A percentile compares a stretch with the other conserved stretches of the same genome.
Evolutionary conservation across 768 basidiomycete genomes (phyloP).

Genomic region (Thelephora aurantiotincta): DNA sequence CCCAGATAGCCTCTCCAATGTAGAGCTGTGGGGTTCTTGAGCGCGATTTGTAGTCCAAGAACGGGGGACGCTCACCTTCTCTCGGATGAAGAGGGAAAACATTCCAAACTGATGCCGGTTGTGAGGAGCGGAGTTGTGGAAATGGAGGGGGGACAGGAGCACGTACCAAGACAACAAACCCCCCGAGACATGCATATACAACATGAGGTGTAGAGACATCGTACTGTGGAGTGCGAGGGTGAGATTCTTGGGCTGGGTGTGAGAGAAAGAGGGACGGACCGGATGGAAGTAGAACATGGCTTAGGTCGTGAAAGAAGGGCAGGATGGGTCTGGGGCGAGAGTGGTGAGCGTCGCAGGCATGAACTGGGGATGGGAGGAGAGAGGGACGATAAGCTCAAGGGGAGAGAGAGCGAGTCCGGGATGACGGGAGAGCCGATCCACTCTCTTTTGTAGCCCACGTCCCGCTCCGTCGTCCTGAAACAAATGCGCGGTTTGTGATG

Average conservation of each 20-base stretch:
- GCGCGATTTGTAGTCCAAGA: background rate
- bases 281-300: constrained; percentile 33
- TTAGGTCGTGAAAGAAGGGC: background rate
- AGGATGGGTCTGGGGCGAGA: background rate
- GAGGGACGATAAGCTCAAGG: background rate
- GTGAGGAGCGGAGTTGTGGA: constrained; percentile 1
- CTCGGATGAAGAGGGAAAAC: constrained; percentile 86
- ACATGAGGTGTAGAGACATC: constrained; percentile 61
- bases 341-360: background rate
- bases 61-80: constrained; percentile 37
- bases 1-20: constrained; percentile 93
- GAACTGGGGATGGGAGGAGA: background rate
- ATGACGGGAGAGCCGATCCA: too few species aligned
- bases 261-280: constrained; percentile 14
- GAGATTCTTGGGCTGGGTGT: background rate
- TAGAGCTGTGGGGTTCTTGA: constrained; percentile 40
- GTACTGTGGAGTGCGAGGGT: constrained; percentile 21
- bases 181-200: constrained; percentile 65
- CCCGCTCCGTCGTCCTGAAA: too few species aligned
- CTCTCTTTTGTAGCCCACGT: too few species aligned
- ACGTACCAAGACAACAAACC: constrained; percentile 65
- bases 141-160: background rate
- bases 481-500: too few species aligned
- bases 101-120: constrained; percentile 61
- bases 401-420: too few species aligned